Percentiles rank a stretch among this genome's conserved stretches.
Evolutionary conservation across 768 basidiomycete genomes (phyloP).

Genomic region (Leccinum rimulosum): DNA sequence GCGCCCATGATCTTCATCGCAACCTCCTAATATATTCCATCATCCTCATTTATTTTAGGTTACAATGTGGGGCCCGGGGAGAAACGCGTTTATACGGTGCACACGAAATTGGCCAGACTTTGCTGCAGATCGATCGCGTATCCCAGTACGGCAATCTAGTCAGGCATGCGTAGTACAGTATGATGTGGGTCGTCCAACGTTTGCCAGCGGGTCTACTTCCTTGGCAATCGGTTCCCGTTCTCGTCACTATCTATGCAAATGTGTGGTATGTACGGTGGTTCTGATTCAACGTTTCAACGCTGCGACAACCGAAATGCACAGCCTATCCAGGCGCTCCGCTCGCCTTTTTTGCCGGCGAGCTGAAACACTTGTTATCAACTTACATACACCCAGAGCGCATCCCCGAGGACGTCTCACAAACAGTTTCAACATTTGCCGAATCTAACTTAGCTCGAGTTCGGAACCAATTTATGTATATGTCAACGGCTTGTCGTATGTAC

Average conservation of each 20-base stretch:
- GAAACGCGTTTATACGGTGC: neutral
- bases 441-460: neutral
- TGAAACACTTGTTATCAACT: neutral
- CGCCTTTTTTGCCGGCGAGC: neutral
- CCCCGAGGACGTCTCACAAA: neutral
- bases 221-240: neutral
- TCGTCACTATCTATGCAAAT: neutral
- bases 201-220: neutral
- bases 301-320: conserved; percentile 6
- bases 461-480: conserved; percentile 3
- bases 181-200: neutral
- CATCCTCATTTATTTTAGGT: neutral
- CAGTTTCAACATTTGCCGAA: neutral
- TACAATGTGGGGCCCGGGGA: neutral
- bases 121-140: neutral
- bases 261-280: neutral
- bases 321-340: neutral
- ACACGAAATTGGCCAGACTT: neutral
- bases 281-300: neutral
- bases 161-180: neutral
- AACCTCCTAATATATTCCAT: neutral
- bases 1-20: neutral
- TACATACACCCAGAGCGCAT: neutral
- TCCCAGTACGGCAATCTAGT: neutral
- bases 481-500: conserved; percentile 8